A percentile compares a stretch with the other conserved stretches of the same genome.
Conservation (phyloP, 2,329 filamentous ascomycete species). For the Huntiella decipiens region DNA sequence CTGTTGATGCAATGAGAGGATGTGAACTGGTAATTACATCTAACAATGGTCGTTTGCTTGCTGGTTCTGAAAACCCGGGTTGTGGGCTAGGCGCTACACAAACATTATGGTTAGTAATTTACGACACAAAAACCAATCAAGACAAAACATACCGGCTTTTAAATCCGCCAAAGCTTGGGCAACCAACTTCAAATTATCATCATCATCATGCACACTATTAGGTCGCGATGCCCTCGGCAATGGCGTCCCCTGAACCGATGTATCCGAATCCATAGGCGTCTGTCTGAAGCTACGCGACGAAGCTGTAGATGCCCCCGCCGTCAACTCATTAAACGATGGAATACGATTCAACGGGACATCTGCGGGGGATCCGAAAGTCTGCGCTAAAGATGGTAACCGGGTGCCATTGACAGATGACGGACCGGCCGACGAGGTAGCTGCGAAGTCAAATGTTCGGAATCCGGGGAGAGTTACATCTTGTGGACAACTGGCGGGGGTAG, state of each 20-base stretch:
- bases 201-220: conserved; percentile 10
- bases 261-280: conserved; percentile 11
- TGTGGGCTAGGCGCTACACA: conserved; percentile 9
- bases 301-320: conserved; percentile 3
- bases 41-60: conserved; percentile 50
- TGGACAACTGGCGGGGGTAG: neutral
- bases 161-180: conserved; percentile 11
- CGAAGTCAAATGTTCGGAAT: conserved; percentile 7
- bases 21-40: conserved; percentile 77
- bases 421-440: neutral
- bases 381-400: conserved; percentile 4
- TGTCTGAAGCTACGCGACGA: conserved; percentile 8
- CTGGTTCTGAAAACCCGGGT: conserved; percentile 4
- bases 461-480: conserved; percentile 6
- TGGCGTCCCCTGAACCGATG: conserved; percentile 9
- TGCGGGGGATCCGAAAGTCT: conserved; percentile 4
- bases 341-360: conserved; percentile 4
- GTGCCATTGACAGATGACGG: conserved; percentile 1
- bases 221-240: conserved; percentile 6
- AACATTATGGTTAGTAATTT: neutral
- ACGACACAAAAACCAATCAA: too few relatives aligned
- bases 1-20: conserved; percentile 67
- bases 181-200: conserved; percentile 10
- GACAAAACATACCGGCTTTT: conserved; percentile 8
- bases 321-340: conserved; percentile 7